Evolutionary conservation across 192 early-diverging fungal species (phyloP).

Genomic region (Coemansia sp.): DNA sequence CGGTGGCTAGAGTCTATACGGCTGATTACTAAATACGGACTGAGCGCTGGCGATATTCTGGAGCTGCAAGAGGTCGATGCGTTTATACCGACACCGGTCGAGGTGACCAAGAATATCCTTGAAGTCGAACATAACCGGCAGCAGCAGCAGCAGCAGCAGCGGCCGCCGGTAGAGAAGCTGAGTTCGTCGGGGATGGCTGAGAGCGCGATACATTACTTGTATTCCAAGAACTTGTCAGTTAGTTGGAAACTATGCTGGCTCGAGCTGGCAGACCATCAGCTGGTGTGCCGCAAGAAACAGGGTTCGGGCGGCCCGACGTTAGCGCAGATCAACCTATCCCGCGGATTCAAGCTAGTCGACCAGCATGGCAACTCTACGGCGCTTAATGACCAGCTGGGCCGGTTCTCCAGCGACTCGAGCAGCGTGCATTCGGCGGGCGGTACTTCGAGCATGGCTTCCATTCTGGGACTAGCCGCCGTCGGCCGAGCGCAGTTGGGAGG

Average conservation of each 20-base stretch:
- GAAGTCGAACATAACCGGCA: slow-evolving; percentile 4
- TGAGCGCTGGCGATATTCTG: slow-evolving; percentile 32
- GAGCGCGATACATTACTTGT: slow-evolving; percentile 46
- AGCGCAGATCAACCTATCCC: slow-evolving; percentile 18
- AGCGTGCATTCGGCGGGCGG: slow-evolving; percentile 6
- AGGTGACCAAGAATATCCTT: slow-evolving; percentile 2
- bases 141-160: slow-evolving; percentile 3
- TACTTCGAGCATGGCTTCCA: not conserved
- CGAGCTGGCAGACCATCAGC: slow-evolving; percentile 33
- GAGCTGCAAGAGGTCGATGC: slow-evolving; percentile 47
- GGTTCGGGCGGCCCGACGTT: slow-evolving; percentile 7
- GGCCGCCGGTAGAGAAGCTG: not conserved
- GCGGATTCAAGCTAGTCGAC: slow-evolving; percentile 39
- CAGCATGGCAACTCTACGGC: slow-evolving; percentile 17
- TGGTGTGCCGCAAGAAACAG: slow-evolving; percentile 21
- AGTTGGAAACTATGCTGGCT: slow-evolving; percentile 50
- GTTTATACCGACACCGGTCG: slow-evolving; percentile 22
- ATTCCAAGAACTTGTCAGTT: slow-evolving; percentile 27
- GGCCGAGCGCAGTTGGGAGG: slow-evolving; percentile 28
- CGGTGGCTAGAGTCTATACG: slow-evolving; percentile 46
- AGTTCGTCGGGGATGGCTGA: slow-evolving; percentile 26
- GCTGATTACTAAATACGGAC: slow-evolving; percentile 26
- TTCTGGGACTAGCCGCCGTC: slow-evolving; percentile 7
- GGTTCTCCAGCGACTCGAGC: slow-evolving; percentile 8
- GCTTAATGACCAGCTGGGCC: slow-evolving; percentile 18